phyloP scores from a whole-genome alignment of 371 early-diverging fungal genomes.

The Parasitella parasitica region DNA sequence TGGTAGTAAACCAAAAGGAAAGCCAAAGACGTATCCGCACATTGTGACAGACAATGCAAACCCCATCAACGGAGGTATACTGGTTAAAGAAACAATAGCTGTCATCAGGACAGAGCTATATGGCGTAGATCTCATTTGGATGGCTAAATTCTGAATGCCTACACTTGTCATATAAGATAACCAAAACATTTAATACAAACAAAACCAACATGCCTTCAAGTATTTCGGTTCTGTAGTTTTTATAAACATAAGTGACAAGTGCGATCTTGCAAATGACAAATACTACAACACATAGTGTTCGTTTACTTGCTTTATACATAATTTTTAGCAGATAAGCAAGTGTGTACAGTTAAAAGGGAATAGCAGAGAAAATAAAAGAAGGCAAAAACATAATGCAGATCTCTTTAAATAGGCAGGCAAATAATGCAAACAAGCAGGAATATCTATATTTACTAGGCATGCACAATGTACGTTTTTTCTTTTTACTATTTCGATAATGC shows the following conservation, averaged over 20 bases:
- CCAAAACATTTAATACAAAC: neutral
- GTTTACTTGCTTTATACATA: neutral
- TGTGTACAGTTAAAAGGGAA: too few species aligned
- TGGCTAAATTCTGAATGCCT: conserved; percentile 27
- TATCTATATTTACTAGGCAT: neutral
- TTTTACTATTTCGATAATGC: neutral
- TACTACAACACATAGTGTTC: neutral
- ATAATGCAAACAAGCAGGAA: neutral
- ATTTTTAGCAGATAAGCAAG: too few species aligned
- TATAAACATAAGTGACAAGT: neutral
- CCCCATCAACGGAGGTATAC: neutral
- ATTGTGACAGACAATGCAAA: neutral
- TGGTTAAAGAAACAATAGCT: neutral
- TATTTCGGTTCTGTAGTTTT: neutral
- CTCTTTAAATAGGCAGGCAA: too few species aligned
- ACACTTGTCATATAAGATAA: neutral
- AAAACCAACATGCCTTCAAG: neutral
- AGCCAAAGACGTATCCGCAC: neutral
- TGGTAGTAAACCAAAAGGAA: neutral
- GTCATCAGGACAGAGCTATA: conserved; percentile 15
- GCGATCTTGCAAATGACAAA: neutral
- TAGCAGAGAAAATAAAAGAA: neutral
- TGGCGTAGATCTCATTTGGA: conserved; percentile 22
- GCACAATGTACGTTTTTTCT: neutral
- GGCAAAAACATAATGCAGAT: too few species aligned